Evolutionary conservation across 2,329 filamentous ascomycete genomes (phyloP).

Genomic region (Cephalotrichum gorgonifer): DNA sequence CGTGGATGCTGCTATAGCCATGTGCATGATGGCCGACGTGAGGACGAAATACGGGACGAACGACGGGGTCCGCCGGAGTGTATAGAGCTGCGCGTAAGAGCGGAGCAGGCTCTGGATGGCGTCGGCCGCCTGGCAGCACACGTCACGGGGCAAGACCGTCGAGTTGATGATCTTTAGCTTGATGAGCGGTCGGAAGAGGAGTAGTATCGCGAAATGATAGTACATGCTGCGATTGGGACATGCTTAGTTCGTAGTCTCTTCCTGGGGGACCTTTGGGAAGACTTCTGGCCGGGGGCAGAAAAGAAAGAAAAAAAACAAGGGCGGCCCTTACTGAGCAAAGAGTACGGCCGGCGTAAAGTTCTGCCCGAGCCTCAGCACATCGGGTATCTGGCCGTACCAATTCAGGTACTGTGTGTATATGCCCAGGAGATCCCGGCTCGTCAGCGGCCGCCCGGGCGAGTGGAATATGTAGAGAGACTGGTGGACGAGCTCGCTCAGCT

Average conservation of each 20-base stretch:
- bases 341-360: slow-evolving; percentile 65
- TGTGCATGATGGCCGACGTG: slow-evolving; percentile 50
- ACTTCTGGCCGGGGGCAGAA: slow-evolving; percentile 5
- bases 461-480: slow-evolving; percentile 63
- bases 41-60: slow-evolving; percentile 55
- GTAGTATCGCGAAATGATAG: slow-evolving; percentile 58
- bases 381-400: slow-evolving; percentile 61
- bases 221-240: slow-evolving; percentile 49
- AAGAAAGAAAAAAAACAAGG: background rate
- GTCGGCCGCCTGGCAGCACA: slow-evolving; percentile 52
- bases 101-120: slow-evolving; percentile 45
- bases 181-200: slow-evolving; percentile 66
- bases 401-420: slow-evolving; percentile 59
- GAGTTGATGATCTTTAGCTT: slow-evolving; percentile 54
- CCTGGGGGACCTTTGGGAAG: too few species aligned
- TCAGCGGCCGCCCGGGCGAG: slow-evolving; percentile 55
- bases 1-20: slow-evolving; percentile 36
- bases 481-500: slow-evolving; percentile 64
- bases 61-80: slow-evolving; percentile 45
- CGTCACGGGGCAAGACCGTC: slow-evolving; percentile 51
- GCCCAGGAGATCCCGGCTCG: slow-evolving; percentile 49
- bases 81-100: slow-evolving; percentile 50
- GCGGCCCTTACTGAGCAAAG: slow-evolving; percentile 57
- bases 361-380: slow-evolving; percentile 51
- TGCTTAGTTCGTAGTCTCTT: too few species aligned